Evolutionary conservation across 257 asterid species (phyloP), one percentile per base, ranked within the genome.

Genomic region (Verbascum thapsus): DNA sequence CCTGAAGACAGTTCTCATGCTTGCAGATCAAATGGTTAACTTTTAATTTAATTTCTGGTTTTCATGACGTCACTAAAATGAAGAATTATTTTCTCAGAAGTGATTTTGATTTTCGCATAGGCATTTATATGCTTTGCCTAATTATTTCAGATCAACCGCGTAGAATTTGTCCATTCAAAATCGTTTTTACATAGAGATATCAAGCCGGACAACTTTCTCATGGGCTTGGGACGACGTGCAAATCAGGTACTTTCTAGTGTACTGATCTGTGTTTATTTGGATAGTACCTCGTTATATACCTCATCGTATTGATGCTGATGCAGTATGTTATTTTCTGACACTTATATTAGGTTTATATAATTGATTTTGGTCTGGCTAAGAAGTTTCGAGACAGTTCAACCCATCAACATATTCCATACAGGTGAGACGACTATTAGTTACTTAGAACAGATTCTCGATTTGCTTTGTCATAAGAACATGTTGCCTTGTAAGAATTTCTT

Each of bases 211-310:
- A 94, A 94, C 80, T 94, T 94, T 71, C 95, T 94, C 63, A 94
- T 94, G 99, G 99, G 99, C 64, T 79, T 94, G 84, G 99, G 96
- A 59, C 75, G 97, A 51, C 96, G 97, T 56, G 99, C 99, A 59
- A 85, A 90, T 67, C 99, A 94, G 97, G 99, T 94, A 56, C 45
- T 53, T 23, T 69, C 20, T 54, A 26, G 32, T 26, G 32, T 48
- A 7, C 50, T 38, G 23, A 30, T 67, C 56, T 35, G 2, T 66
- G 17, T 37, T 58, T 50, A 32, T 53, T 26, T 40, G 53, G 61
- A 52, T 10, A 49, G 39, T 38, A 41, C 7, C 23, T 37, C n/a
- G 49, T 34, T 54, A 30, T 66, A 39, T 42, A 26, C 32, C 32
- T 26, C 32, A 26, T 26, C 32, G 5, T 26, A 26, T 26, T 26